Percentiles rank a stretch among this genome's conserved stretches.
Conservation (phyloP, 305 asterid species). For the Solanum chacoense region DNA sequence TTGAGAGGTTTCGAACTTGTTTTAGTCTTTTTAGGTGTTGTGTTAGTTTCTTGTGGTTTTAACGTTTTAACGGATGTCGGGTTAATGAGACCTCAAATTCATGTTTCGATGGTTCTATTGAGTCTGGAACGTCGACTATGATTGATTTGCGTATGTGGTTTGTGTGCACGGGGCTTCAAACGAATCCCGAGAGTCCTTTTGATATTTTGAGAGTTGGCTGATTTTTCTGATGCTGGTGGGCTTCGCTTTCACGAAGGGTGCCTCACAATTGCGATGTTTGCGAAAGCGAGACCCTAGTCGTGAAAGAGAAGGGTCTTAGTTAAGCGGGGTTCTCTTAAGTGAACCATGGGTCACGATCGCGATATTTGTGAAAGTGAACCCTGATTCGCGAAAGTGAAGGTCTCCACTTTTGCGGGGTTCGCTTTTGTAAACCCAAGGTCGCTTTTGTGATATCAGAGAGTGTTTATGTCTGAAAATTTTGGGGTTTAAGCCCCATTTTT, state of each 20-base stretch:
- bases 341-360: not conserved
- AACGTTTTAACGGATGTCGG: not conserved
- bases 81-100: not conserved
- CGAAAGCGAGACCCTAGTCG: not conserved
- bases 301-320: not conserved
- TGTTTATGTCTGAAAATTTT: not conserved
- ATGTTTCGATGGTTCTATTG: too few relatives aligned
- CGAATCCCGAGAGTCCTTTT: not conserved
- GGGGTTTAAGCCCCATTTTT: not conserved
- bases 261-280: not conserved
- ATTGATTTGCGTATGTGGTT: not conserved
- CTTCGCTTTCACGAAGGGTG: not conserved
- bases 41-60: not conserved
- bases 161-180: not conserved
- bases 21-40: not conserved
- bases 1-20: not conserved
- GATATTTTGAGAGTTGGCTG: not conserved
- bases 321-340: not conserved
- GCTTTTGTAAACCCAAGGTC: not conserved
- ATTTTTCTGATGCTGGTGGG: not conserved
- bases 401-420: too few relatives aligned
- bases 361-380: not conserved
- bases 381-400: not conserved
- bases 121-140: not conserved
- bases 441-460: not conserved